A percentile compares a stretch with the other conserved stretches of the same genome.
Conservation (phyloP, 2,329 filamentous ascomycete species). For the Nemania sp. region DNA sequence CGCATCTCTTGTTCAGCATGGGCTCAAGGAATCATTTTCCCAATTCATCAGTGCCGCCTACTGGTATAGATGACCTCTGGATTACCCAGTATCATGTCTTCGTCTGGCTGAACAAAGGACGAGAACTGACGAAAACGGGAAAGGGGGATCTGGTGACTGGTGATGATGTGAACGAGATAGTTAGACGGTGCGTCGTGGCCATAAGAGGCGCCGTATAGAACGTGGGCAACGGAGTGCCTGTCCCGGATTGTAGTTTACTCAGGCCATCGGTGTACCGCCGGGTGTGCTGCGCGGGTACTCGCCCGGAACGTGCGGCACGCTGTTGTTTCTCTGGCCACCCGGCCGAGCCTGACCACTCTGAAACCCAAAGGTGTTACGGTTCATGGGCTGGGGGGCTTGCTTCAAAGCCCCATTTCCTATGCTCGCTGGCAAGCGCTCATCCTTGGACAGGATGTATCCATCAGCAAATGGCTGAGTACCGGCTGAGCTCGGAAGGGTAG, state of each 20-base stretch:
- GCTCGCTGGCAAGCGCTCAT: constrained; percentile 1
- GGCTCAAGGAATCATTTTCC: background rate
- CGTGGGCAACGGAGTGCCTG: background rate
- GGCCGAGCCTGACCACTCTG: constrained; percentile 27
- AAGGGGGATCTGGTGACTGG: too few species aligned
- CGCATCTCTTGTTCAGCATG: background rate
- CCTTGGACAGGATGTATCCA: background rate
- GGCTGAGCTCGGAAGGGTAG: constrained; percentile 27
- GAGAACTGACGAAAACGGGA: too few species aligned
- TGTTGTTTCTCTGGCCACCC: constrained; percentile 28
- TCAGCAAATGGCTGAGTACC: constrained; percentile 1
- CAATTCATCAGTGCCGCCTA: background rate
- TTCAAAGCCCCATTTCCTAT: constrained; percentile 29
- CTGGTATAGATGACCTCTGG: too few species aligned
- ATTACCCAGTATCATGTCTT: too few species aligned
- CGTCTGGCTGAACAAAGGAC: too few species aligned
- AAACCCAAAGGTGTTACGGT: constrained; percentile 14
- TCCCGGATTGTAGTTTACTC: background rate
- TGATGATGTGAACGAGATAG: too few species aligned
- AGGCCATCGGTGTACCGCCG: constrained; percentile 10
- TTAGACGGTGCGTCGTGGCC: too few species aligned
- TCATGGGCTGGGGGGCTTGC: constrained; percentile 15
- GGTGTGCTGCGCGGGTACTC: constrained; percentile 34
- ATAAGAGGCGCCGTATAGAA: background rate
- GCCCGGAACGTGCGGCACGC: constrained; percentile 37